Conservation (phyloP, 2,329 filamentous ascomycete species). For the Penicillium fuscoglaucum region DNA sequence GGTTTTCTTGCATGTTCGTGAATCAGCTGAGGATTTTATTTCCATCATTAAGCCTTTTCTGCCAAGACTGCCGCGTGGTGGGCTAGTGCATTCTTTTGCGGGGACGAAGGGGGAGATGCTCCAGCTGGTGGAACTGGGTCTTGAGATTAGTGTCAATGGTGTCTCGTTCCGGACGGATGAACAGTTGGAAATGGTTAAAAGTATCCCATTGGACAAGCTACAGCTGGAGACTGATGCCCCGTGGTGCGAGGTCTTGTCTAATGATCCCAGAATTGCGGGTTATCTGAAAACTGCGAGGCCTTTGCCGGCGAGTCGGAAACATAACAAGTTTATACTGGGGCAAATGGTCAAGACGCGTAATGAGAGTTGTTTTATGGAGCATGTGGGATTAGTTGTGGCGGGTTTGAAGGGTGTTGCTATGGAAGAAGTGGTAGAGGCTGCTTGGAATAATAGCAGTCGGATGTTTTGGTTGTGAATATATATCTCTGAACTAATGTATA, state of each 20-base stretch:
- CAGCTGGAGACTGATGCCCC: constrained; percentile 54
- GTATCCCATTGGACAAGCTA: constrained; percentile 43
- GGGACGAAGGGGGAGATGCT: constrained; percentile 59
- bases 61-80: constrained; percentile 44
- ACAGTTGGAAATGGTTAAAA: constrained; percentile 46
- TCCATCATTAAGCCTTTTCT: constrained; percentile 45
- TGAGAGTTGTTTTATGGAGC: constrained; percentile 52
- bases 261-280: constrained; percentile 41
- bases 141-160: constrained; percentile 53
- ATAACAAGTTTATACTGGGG: constrained; percentile 49
- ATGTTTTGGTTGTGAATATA: constrained; percentile 33
- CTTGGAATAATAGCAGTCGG: constrained; percentile 39
- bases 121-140: constrained; percentile 37
- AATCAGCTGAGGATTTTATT: constrained; percentile 48
- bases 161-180: constrained; percentile 47
- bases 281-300: constrained; percentile 44
- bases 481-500: not conserved
- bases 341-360: constrained; percentile 52
- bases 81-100: constrained; percentile 87
- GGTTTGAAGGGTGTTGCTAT: constrained; percentile 49
- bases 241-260: constrained; percentile 48
- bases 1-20: constrained; percentile 39
- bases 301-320: constrained; percentile 49
- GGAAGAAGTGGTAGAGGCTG: constrained; percentile 46
- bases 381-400: constrained; percentile 51